These are phyloP conservation scores for Waltergamsia citrina DNA, from an alignment of 2,329 filamentous ascomycete species.

Conservation along the genomic window DNA sequence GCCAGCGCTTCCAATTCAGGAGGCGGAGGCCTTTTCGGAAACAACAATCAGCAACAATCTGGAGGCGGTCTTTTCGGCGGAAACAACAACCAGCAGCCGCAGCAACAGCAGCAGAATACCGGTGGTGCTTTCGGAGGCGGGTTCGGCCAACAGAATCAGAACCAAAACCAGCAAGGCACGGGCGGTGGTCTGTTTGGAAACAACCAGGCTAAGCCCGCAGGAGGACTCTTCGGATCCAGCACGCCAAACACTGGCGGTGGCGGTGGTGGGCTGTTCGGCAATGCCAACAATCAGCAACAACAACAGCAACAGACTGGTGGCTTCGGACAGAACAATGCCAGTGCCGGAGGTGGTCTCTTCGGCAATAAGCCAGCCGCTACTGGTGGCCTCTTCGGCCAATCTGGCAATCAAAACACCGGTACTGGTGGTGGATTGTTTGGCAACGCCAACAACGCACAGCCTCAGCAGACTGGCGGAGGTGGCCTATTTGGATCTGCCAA, in stretches of 20 bases:
- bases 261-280: slow-evolving; percentile 34
- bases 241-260: slow-evolving; percentile 15
- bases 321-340: slow-evolving; percentile 16
- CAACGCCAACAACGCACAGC: slow-evolving; percentile 21
- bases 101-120: slow-evolving; percentile 12
- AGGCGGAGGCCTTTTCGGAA: slow-evolving; percentile 33
- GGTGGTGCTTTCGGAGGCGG: slow-evolving; percentile 42
- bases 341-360: slow-evolving; percentile 4
- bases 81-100: slow-evolving; percentile 23
- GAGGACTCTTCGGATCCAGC: slow-evolving; percentile 33
- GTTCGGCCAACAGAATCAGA: slow-evolving; percentile 13
- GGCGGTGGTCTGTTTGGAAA: slow-evolving; percentile 46
- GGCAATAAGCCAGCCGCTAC: slow-evolving; percentile 14
- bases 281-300: slow-evolving; percentile 30
- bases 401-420: slow-evolving; percentile 22
- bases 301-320: slow-evolving; percentile 5
- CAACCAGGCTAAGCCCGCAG: slow-evolving; percentile 11
- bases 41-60: slow-evolving; percentile 17
- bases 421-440: slow-evolving; percentile 34
- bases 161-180: slow-evolving; percentile 27
- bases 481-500: slow-evolving; percentile 39
- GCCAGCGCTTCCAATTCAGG: slow-evolving; percentile 22
- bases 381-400: slow-evolving; percentile 29
- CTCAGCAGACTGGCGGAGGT: slow-evolving; percentile 25
- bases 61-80: slow-evolving; percentile 39